Evolutionary conservation across 2,329 filamentous ascomycete genomes (phyloP).

Genomic region (Fusarium coicis): DNA sequence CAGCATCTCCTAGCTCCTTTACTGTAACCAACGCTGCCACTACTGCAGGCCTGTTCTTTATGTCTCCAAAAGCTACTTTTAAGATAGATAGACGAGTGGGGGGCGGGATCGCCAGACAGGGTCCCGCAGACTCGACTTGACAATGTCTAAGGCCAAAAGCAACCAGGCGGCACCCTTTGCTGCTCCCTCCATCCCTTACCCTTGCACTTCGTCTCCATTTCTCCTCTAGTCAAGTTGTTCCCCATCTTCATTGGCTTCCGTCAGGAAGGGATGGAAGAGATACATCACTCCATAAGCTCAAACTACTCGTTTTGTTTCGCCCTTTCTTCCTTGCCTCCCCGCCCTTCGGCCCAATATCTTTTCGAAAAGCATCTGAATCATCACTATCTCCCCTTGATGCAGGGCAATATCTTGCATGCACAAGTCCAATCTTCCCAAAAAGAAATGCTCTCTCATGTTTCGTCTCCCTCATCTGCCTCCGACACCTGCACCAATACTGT

Average conservation of each 20-base stretch:
- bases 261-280: slow-evolving; percentile 40
- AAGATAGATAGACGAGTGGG: slow-evolving; percentile 42
- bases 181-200: slow-evolving; percentile 32
- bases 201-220: slow-evolving; percentile 23
- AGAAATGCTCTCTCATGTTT: slow-evolving; percentile 48
- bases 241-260: slow-evolving; percentile 23
- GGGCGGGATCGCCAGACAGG: slow-evolving; percentile 41
- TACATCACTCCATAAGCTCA: slow-evolving; percentile 38
- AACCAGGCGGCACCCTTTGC: slow-evolving; percentile 35
- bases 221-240: slow-evolving; percentile 22
- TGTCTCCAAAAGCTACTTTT: slow-evolving; percentile 30
- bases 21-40: slow-evolving; percentile 28
- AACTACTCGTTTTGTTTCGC: slow-evolving; percentile 26
- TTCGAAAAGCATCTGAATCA: slow-evolving; percentile 42
- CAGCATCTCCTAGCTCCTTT: slow-evolving; percentile 17
- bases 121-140: slow-evolving; percentile 38
- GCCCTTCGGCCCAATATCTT: slow-evolving; percentile 30
- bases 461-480: slow-evolving; percentile 41
- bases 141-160: slow-evolving; percentile 43
- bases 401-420: slow-evolving; percentile 49
- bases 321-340: slow-evolving; percentile 37
- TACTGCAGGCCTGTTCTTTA: slow-evolving; percentile 28
- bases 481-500: slow-evolving; percentile 39
- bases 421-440: slow-evolving; percentile 46
- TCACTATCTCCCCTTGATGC: slow-evolving; percentile 41